These are phyloP conservation scores for Royoungia palumana DNA, from an alignment of 768 basidiomycete species.

Conservation along the genomic window DNA sequence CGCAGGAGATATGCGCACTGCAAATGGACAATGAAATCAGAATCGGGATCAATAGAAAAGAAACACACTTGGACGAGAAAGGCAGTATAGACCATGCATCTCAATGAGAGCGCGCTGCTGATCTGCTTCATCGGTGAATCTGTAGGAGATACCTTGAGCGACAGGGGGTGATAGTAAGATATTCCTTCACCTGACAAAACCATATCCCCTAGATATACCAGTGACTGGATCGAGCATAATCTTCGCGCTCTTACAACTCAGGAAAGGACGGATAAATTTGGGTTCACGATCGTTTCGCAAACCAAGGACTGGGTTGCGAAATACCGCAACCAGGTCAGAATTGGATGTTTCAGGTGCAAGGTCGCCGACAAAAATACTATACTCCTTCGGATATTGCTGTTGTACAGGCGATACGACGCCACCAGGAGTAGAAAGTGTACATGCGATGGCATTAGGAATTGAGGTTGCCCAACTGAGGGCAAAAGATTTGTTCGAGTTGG, in stretches of 20 bases:
- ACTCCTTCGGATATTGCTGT: conserved; percentile 77
- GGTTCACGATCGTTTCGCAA: conserved; percentile 84
- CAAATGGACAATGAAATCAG: conserved; percentile 25
- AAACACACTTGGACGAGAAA: conserved; percentile 79
- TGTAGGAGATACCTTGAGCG: conserved; percentile 28
- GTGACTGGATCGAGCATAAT: conserved; percentile 92
- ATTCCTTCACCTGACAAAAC: conserved; percentile 74
- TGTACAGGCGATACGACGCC: conserved; percentile 30
- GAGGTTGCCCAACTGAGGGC: conserved; percentile 73
- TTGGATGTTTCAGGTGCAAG: conserved; percentile 91
- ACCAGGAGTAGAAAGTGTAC: conserved; percentile 29
- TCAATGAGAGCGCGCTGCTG: conserved; percentile 87
- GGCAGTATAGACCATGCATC: conserved; percentile 89
- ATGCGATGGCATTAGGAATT: conserved; percentile 34
- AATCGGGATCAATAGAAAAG: not conserved
- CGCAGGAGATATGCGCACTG: conserved; percentile 89
- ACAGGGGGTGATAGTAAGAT: conserved; percentile 1
- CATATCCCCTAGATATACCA: conserved; percentile 86
- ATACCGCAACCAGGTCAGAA: conserved; percentile 91
- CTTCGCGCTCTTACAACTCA: conserved; percentile 92
- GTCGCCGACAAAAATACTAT: conserved; percentile 93
- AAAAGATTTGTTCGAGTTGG: conserved; percentile 81
- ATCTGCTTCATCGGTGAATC: conserved; percentile 85
- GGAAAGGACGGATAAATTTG: conserved; percentile 83
- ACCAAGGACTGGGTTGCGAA: conserved; percentile 85